A percentile compares a stretch with the other conserved stretches of the same genome.
Conservation (phyloP, 495 filamentous ascomycete genomes). For the Penicillium angulare region DNA sequence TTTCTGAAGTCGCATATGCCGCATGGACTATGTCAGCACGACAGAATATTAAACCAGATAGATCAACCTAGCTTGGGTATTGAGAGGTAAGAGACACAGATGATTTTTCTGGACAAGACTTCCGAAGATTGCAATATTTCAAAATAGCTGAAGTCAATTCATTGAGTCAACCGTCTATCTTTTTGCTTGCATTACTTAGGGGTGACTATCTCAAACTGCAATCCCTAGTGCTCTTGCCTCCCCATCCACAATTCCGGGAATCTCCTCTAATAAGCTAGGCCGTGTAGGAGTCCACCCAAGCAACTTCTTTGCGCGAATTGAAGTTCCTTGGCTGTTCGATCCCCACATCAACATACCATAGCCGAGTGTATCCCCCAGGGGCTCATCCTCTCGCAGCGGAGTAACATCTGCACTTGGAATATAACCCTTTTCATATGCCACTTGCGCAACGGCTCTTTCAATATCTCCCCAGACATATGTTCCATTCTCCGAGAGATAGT, state of each 20-base stretch:
- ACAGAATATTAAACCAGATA: no score
- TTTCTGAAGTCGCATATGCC: no score
- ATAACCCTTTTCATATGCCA: neutral
- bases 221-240: neutral
- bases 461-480: neutral
- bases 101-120: no score
- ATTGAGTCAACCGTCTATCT: no score
- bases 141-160: no score
- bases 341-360: neutral
- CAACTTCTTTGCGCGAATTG: neutral
- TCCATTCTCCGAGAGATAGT: neutral
- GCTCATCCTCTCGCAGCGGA: neutral
- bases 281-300: neutral
- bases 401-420: neutral
- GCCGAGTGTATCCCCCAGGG: neutral
- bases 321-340: neutral
- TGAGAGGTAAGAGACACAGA: no score
- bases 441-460: neutral
- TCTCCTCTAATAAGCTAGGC: neutral
- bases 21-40: no score
- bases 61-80: no score
- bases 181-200: no score
- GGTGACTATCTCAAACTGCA: no score
- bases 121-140: no score
- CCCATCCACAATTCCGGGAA: neutral